phyloP scores from a whole-genome alignment of 116 monocot genomes.

The Cymodocea nodosa region DNA sequence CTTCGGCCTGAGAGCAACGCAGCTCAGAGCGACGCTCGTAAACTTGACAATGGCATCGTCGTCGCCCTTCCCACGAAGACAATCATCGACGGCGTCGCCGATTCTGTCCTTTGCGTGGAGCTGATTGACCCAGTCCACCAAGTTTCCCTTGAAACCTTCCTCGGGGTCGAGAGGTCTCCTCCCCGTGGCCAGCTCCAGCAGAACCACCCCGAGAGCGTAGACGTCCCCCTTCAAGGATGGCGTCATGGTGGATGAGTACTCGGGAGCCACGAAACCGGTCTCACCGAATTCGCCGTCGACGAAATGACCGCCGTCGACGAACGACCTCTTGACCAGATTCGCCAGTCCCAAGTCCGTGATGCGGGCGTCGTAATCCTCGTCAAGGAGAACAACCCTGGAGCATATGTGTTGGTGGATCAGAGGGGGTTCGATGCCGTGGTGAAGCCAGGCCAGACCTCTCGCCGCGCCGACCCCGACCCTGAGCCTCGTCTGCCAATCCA shows the following conservation, averaged over 20 bases:
- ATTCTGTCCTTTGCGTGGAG: slow-evolving; percentile 19
- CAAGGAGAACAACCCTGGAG: slow-evolving; percentile 41
- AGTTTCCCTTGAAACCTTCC: slow-evolving; percentile 45
- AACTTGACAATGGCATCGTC: slow-evolving; percentile 35
- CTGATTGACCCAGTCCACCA: slow-evolving; percentile 53
- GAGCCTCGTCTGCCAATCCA: slow-evolving; percentile 49
- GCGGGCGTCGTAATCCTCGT: slow-evolving; percentile 55
- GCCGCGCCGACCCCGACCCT: slow-evolving; percentile 61
- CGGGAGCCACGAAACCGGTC: slow-evolving; percentile 32
- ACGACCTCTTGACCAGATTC: slow-evolving; percentile 21
- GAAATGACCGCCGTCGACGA: slow-evolving; percentile 9
- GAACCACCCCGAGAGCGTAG: slow-evolving; percentile 45
- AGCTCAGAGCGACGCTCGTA: slow-evolving; percentile 31
- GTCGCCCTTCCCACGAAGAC: slow-evolving; percentile 31
- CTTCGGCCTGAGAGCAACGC: slow-evolving; percentile 31
- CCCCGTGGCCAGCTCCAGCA: slow-evolving; percentile 54
- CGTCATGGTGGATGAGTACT: slow-evolving; percentile 27
- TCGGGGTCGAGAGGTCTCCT: slow-evolving; percentile 27
- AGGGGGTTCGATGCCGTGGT: slow-evolving; percentile 48
- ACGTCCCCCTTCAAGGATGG: slow-evolving; percentile 43
- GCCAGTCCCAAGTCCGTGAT: slow-evolving; percentile 53
- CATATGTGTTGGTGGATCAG: slow-evolving; percentile 46
- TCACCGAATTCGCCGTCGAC: slow-evolving; percentile 47
- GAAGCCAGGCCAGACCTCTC: slow-evolving; percentile 65
- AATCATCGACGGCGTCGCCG: slow-evolving; percentile 27